Conservation (phyloP, 306 rosid genomes). For the Medicago arabica region DNA sequence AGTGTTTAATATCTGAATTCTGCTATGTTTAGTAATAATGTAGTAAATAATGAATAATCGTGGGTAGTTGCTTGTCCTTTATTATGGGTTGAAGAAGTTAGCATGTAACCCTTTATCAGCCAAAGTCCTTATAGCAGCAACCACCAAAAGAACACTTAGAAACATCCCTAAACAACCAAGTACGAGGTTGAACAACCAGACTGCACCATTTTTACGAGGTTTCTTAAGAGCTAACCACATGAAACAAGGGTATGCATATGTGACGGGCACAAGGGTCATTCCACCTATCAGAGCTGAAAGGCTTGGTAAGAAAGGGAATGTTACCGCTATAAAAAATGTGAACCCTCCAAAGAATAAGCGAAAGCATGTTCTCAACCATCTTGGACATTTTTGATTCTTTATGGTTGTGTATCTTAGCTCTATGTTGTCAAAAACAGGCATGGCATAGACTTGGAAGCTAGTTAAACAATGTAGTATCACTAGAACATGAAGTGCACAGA, state of each 20-base stretch:
- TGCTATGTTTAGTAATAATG: too few relatives aligned
- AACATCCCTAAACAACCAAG: conserved; percentile 67
- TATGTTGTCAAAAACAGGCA: conserved; percentile 68
- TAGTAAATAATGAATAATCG: background rate
- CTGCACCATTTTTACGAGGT: conserved; percentile 38
- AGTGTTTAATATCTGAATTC: too few relatives aligned
- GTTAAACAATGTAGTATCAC: conserved; percentile 51
- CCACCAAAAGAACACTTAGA: conserved; percentile 53
- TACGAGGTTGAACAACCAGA: conserved; percentile 52
- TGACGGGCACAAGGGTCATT: conserved; percentile 57
- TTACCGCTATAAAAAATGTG: conserved; percentile 53
- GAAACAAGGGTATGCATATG: conserved; percentile 78
- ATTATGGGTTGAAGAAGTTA: conserved; percentile 68
- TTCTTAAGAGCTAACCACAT: conserved; percentile 77
- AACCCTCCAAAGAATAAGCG: conserved; percentile 66
- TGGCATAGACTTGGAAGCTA: conserved; percentile 68
- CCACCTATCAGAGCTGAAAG: conserved; percentile 60
- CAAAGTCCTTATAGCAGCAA: conserved; percentile 54
- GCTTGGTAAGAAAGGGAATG: conserved; percentile 67
- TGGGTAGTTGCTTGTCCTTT: background rate
- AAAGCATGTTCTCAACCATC: conserved; percentile 40
- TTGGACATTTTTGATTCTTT: conserved; percentile 53
- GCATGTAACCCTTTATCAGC: conserved; percentile 53
- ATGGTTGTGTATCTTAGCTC: conserved; percentile 51
- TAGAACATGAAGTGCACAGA: conserved; percentile 51